Base-by-base conservation (phyloP, 2,329 filamentous ascomycete species). In the Neocatenulostroma microsporum region DNA sequence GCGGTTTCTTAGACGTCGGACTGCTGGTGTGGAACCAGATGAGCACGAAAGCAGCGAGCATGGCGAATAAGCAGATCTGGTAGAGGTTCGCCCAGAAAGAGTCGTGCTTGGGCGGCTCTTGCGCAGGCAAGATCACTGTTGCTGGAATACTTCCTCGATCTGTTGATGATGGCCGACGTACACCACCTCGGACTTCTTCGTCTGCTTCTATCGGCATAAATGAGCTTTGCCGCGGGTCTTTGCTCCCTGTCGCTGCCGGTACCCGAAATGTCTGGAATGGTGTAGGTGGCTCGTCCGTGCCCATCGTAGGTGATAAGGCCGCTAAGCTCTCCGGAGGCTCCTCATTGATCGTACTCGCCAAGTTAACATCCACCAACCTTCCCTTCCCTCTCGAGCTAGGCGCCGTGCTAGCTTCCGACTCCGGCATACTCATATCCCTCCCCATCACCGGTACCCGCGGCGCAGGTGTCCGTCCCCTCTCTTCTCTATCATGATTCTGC, bases 81-180 rank as follows among this genome's bases (percentile, higher is more conserved):
- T 88, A 98, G 28, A 95, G 71, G 63, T 85, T 88, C 3, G 84
- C 85, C 72, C 91, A 98, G 63, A 96, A 94, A 4, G 80, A 72
- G 60, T 98, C 91, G 58, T 96, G 86, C 33, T 75, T 73, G 41
- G 86, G 86, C 15, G 83, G 73, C 53, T 88, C 82, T 33, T 73
- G 72, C 26, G 79, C 72, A 4, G 76, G 67, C 9, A 73, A 66
- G 17, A 75, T 68, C 21, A 78, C 68, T 0, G 74, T 68, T 18
- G 70, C 68, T 30, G 74, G 75, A 13, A 73, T 65, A n/a, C 69
- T 73, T 21, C 74, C 72, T 24, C 61, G 61, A 33, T 68, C 64
- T 5, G 70, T 67, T 45, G 68, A 73, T 28, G 64, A 61, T 26
- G 64, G 64, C 27, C 64, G 63, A 17, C 65, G 63, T 34, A 66